A percentile compares a stretch with the other conserved stretches of the same genome.
phyloP scores from a whole-genome alignment of 1,284 basidiomycete species.

The Trichosporon sp. region DNA sequence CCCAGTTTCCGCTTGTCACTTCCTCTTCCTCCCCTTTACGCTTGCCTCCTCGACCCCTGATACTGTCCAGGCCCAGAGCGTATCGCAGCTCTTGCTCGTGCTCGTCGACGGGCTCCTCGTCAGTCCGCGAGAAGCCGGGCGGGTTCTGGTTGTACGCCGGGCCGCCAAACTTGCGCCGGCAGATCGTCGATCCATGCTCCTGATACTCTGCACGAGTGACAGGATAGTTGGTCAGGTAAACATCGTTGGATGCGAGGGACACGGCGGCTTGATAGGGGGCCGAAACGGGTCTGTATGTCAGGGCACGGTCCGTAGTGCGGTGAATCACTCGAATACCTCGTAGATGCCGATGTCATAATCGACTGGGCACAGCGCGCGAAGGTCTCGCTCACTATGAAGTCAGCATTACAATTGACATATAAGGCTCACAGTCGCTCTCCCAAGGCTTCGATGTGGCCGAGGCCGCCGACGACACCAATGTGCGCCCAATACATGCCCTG shows the following conservation, averaged over 20 bases:
- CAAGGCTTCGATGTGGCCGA: constrained; percentile 68
- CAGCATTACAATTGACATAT: not conserved
- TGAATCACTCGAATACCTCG: constrained; percentile 64
- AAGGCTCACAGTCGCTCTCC: constrained; percentile 59
- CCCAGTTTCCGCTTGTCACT: constrained; percentile 45
- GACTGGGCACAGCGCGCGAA: constrained; percentile 69
- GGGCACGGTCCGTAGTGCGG: constrained; percentile 32
- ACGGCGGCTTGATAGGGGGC: constrained; percentile 66
- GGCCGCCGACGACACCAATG: constrained; percentile 82
- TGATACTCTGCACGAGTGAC: constrained; percentile 75
- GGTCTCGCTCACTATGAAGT: constrained; percentile 53
- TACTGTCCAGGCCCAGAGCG: constrained; percentile 38
- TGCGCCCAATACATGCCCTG: constrained; percentile 92
- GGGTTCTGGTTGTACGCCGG: constrained; percentile 38
- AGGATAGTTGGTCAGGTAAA: constrained; percentile 53
- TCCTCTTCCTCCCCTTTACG: constrained; percentile 34
- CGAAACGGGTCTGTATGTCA: constrained; percentile 58
- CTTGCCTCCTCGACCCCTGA: constrained; percentile 22
- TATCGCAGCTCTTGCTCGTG: constrained; percentile 41
- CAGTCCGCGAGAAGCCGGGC: constrained; percentile 28
- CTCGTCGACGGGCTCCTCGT: constrained; percentile 28
- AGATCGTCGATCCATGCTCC: constrained; percentile 69
- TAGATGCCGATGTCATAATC: constrained; percentile 68
- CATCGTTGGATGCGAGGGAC: constrained; percentile 56
- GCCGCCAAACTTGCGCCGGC: constrained; percentile 50